A percentile compares a stretch with the other conserved stretches of the same genome.
phyloP scores from a whole-genome alignment of 108 stramenopile species.

The Pseudonitzschia multiseries region DNA sequence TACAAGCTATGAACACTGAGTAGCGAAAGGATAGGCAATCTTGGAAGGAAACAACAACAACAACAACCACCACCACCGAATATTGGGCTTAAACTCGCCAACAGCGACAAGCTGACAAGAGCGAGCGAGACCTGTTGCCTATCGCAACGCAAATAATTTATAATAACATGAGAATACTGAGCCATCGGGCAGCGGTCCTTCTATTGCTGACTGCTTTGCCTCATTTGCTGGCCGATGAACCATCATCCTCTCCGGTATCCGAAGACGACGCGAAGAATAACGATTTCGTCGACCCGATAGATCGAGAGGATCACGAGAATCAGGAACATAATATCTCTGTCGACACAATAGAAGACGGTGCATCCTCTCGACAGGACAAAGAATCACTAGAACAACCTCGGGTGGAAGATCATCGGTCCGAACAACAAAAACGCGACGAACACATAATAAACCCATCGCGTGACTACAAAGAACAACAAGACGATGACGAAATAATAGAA shows the following conservation, averaged over 20 bases:
- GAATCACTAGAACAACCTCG: neutral
- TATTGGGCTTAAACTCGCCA: neutral
- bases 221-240: conserved; percentile 3
- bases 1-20: neutral
- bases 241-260: neutral
- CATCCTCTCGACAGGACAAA: neutral
- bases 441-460: neutral
- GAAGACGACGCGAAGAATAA: neutral
- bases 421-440: neutral
- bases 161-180: conserved; percentile 13
- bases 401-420: neutral
- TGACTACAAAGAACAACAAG: neutral
- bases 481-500: neutral
- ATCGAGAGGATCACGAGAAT: neutral
- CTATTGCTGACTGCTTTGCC: neutral
- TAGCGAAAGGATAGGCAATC: neutral
- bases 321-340: neutral
- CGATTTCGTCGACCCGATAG: neutral
- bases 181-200: neutral
- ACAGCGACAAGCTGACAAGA: neutral
- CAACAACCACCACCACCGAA: no score
- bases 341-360: neutral
- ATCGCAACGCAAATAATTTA: neutral
- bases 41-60: neutral
- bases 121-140: neutral